These are phyloP conservation scores for Ustilago trichophora DNA, from an alignment of 1,284 basidiomycete species.

Conservation along the genomic window DNA sequence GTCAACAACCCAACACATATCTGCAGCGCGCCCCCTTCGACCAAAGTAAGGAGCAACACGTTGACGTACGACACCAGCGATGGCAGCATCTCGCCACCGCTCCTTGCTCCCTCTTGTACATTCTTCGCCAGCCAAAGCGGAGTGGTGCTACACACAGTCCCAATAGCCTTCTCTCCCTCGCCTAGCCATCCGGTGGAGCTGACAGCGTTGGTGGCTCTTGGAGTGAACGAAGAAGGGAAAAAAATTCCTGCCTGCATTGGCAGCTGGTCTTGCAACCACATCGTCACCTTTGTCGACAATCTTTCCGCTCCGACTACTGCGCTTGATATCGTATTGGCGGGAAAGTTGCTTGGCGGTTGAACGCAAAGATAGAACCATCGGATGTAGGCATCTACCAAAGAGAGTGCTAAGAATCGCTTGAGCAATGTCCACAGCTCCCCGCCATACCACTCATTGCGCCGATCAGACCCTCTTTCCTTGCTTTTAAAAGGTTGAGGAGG, in stretches of 20 bases:
- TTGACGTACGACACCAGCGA: conserved; percentile 28
- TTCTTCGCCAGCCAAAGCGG: background rate
- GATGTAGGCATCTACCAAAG: conserved; percentile 44
- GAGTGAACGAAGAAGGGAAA: conserved; percentile 19
- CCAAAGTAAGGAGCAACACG: conserved; percentile 17
- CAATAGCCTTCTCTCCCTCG: background rate
- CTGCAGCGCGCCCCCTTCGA: conserved; percentile 22
- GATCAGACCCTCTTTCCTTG: too few relatives aligned
- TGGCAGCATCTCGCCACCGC: conserved; percentile 3
- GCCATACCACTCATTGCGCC: background rate
- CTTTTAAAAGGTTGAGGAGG: too few relatives aligned
- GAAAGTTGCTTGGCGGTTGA: conserved; percentile 64
- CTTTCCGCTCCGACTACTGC: background rate
- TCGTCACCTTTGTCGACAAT: background rate
- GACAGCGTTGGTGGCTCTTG: background rate
- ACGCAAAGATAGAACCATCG: conserved; percentile 51
- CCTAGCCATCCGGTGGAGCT: background rate
- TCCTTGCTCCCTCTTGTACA: background rate
- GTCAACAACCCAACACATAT: background rate
- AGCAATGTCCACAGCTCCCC: conserved; percentile 2
- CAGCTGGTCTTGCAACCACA: background rate
- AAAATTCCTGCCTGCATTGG: conserved; percentile 29
- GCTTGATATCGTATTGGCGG: conserved; percentile 71
- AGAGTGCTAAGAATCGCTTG: conserved; percentile 19
- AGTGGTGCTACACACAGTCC: conserved; percentile 6